Evolutionary conservation across 768 basidiomycete species (phyloP), one percentile per base, ranked within the genome.

Genomic region (Lactifluus pinguis): DNA sequence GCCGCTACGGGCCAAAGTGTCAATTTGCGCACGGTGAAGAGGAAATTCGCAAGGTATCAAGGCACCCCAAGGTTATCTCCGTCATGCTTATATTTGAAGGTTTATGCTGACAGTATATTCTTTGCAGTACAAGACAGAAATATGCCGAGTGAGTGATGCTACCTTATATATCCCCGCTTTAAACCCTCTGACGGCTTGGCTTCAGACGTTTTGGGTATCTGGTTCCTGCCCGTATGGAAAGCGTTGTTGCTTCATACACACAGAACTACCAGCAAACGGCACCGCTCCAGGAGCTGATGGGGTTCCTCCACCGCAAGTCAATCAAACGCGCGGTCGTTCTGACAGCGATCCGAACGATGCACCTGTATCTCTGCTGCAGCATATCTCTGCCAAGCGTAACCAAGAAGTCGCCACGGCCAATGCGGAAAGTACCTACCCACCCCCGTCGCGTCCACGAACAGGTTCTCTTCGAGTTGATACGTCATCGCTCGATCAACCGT

Each of bases 11-110:
- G 5, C 72, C 83, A 53, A 94, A 94, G 73, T 95, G 92, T 69
- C 92, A 95, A 71, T 95, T 95, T 70, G 92, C 92, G 29, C 92
- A 95, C 69, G 93, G 92, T 53, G 87, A 92, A 69, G 89, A 92
- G 0, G 92, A 95, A 72, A 77, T 94, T 36, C 83, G 91, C 44
- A 83, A 80, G 58, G 89, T 93, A n/a, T 72, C 85, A 65, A 81
- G 92, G 65, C 92, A 95, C 71, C 92, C 92, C 49, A 95, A 94
- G 82, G 91, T 90, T 68, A 64, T 78, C 66, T 29, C 61, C 45
- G 36, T 39, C 6, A 32, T 49, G 36, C 15, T 25, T 52, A 36
- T 38, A 13, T 30, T 42, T 25, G 14, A 29, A 1, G 49, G 4
- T 34, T 29, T 19, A 19, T 59, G 13, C 49, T 65, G 34, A 61